Base-by-base conservation (phyloP, 441 rosid species). In the Jatropha podagrica region DNA sequence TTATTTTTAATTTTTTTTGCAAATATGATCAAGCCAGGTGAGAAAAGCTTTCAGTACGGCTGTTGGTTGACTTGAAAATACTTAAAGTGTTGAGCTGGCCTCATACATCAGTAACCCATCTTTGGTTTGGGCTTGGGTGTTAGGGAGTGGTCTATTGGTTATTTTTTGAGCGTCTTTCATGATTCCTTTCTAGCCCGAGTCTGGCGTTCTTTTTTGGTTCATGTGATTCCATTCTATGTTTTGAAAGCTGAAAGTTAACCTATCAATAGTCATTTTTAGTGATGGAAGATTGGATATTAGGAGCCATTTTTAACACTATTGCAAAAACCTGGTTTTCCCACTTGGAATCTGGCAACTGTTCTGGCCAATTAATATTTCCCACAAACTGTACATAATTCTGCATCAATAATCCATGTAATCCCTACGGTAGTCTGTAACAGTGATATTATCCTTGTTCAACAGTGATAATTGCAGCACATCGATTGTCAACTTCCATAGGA, bases 381-480 rank as follows among this genome's bases (percentile, higher is more conserved):
- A 41, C 18, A 61, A 15, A 73, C 32, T 37, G 14, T 48, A 0
- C 42, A 20, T 4, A 58, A 13, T 60, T 32, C 46, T 72, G 48
- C 59, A 49, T 32, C 13, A 49, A 32, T 27, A 68, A 49, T 17
- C 59, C 32, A n/a, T 68, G 26, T 42, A 58, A 27, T 56, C 12
- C n/a, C 48, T 6, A 48, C 27, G 49, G 65, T 65, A 5, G 37
- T 63, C 41, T n/a, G 10, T 72, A 40, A 59, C 72, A n/a, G 12
- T n/a, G 56, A 40, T 51, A 49, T 67, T 60, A 2, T 68, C 27
- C 32, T 68, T 56, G 46, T 69, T 76, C 76, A 75, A 81, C 91
- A 93, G 93, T 55, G 81, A 93, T 84, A 85, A 83, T 71, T 91
- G 98, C 86, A 84, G 76, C 78, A 87, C 96, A 2, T 88, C 92